A percentile compares a stretch with the other conserved stretches of the same genome.
These are phyloP conservation scores for Protea cynaroides DNA, from an alignment of 164 flowering plant species.

Conservation along the genomic window DNA sequence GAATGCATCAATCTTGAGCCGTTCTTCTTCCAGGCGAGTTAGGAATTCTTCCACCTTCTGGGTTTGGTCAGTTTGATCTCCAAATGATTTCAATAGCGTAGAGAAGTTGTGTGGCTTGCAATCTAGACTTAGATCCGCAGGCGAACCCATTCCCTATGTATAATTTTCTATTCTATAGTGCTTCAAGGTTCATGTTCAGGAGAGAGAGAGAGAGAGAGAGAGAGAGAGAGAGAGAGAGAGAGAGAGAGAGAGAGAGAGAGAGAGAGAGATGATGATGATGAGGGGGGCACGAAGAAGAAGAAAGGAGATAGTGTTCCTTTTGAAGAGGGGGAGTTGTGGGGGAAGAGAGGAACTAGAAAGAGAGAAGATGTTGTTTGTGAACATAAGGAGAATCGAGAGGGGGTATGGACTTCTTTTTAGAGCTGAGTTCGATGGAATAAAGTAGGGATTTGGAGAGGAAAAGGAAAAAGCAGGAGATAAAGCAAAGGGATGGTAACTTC, in stretches of 20 bases:
- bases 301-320: conserved; percentile 23
- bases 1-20: conserved; percentile 82
- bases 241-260: background rate
- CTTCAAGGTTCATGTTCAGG: conserved; percentile 7
- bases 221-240: background rate
- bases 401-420: conserved; percentile 57
- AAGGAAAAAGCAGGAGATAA: conserved; percentile 31
- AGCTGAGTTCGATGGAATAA: conserved; percentile 66
- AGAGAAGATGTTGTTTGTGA: conserved; percentile 45
- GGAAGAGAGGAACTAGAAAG: conserved; percentile 20
- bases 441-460: conserved; percentile 33
- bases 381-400: conserved; percentile 61
- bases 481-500: conserved; percentile 47
- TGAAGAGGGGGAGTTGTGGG: conserved; percentile 16
- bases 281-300: conserved; percentile 22
- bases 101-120: conserved; percentile 69
- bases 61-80: conserved; percentile 49
- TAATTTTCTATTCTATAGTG: background rate
- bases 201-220: background rate
- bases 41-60: conserved; percentile 75
- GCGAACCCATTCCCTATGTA: conserved; percentile 42
- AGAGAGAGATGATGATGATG: too few relatives aligned
- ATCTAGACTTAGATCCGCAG: conserved; percentile 65
- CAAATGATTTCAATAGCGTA: conserved; percentile 62
- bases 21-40: conserved; percentile 68